A percentile compares a stretch with the other conserved stretches of the same genome.
phyloP scores from a whole-genome alignment of 139 green algal species.

The Volvox reticuliferus region DNA sequence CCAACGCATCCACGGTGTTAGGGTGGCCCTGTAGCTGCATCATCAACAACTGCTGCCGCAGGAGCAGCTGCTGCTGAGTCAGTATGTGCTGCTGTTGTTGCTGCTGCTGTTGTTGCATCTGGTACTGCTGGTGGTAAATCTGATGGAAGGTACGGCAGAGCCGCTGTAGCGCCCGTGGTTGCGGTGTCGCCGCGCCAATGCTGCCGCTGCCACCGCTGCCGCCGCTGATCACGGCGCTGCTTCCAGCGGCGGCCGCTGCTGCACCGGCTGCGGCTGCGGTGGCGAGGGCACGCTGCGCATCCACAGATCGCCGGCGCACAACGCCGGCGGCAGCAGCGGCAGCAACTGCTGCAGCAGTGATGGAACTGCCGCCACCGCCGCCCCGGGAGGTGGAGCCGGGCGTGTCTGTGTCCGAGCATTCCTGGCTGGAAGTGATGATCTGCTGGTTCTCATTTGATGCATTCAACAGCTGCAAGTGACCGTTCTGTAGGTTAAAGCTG shows the following conservation, averaged over 20 bases:
- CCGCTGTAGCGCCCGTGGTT: background rate
- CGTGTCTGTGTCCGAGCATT: slow-evolving; percentile 2
- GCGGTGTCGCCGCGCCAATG: background rate
- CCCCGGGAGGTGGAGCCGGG: background rate
- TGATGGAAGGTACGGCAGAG: slow-evolving; percentile 3
- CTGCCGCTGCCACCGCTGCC: background rate
- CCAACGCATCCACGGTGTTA: background rate
- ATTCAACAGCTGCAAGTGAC: slow-evolving; percentile 16
- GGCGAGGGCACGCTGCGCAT: background rate
- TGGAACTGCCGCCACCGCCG: background rate
- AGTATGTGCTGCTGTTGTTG: background rate
- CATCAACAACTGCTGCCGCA: background rate
- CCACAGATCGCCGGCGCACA: background rate
- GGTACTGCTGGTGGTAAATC: background rate
- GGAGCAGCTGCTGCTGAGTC: background rate
- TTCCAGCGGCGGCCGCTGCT: background rate
- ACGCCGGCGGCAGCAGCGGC: background rate
- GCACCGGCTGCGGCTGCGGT: slow-evolving; percentile 3
- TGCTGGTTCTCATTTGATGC: background rate
- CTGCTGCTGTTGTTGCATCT: slow-evolving; percentile 5
- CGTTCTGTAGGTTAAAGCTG: background rate
- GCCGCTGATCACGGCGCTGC: background rate
- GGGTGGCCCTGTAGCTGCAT: background rate
- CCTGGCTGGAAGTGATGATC: background rate
- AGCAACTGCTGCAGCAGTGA: background rate